Conservation (phyloP, 768 basidiomycete genomes). For the Mrakia gelida region DNA sequence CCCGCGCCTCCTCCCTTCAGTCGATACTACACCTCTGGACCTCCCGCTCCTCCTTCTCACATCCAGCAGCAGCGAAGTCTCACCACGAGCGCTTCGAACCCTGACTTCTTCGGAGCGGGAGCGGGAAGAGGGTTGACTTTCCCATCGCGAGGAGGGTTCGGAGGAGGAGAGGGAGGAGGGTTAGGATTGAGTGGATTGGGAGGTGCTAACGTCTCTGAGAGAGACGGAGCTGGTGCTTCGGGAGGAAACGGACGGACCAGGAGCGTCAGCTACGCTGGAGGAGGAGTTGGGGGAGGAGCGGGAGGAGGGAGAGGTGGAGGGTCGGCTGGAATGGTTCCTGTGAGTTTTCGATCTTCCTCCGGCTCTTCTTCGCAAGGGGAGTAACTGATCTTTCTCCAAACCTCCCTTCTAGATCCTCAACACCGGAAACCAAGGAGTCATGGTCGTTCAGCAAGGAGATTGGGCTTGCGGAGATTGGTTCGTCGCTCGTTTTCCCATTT, state of each 20-base stretch:
- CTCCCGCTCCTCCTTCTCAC: constrained; percentile 1
- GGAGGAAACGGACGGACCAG: background rate
- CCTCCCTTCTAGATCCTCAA: constrained; percentile 16
- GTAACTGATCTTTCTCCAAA: background rate
- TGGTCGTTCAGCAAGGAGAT: constrained; percentile 19
- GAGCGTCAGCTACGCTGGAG: constrained; percentile 9
- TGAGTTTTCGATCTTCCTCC: background rate
- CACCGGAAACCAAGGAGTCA: constrained; percentile 18
- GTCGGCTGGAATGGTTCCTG: background rate
- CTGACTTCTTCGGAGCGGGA: constrained; percentile 2
- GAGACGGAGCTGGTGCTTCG: background rate
- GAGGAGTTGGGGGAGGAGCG: background rate
- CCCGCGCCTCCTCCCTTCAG: background rate
- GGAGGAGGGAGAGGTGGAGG: background rate
- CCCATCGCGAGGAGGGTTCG: background rate
- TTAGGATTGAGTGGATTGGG: background rate
- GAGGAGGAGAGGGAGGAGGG: background rate
- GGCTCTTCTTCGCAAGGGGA: background rate
- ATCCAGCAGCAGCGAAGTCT: constrained; percentile 2
- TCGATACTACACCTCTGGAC: constrained; percentile 1
- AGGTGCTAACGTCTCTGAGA: background rate
- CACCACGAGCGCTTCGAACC: constrained; percentile 7
- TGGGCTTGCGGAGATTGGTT: constrained; percentile 18
- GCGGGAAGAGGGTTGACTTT: background rate
- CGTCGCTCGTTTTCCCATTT: background rate